Conservation (phyloP, 2,329 filamentous ascomycete species). For the Fusarium sarcochroum region DNA sequence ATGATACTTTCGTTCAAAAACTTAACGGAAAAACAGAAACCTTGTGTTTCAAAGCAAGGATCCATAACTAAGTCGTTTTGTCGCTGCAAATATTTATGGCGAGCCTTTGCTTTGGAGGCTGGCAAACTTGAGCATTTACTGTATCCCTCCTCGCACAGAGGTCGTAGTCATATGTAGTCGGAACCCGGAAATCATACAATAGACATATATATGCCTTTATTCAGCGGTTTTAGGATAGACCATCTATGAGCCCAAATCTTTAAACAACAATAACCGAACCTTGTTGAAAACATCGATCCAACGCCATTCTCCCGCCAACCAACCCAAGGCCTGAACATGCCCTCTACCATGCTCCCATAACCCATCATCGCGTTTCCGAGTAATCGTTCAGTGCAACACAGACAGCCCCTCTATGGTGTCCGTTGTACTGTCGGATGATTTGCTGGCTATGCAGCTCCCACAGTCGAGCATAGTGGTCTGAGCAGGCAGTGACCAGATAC, state of each 20-base stretch:
- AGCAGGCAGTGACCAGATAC: constrained; percentile 93
- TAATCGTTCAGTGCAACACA: constrained; percentile 95
- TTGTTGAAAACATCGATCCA: constrained; percentile 39
- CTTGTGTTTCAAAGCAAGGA: no score
- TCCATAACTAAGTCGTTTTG: no score
- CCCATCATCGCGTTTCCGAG: constrained; percentile 65
- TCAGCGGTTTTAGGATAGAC: constrained; percentile 3
- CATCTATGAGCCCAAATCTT: constrained; percentile 19
- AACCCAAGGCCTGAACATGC: constrained; percentile 16
- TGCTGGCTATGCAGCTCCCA: constrained; percentile 91
- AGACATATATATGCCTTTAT: background rate
- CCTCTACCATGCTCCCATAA: constrained; percentile 22
- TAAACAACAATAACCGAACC: constrained; percentile 21
- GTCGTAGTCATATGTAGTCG: background rate
- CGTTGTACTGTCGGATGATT: constrained; percentile 95
- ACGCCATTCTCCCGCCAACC: constrained; percentile 41
- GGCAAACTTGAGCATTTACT: no score
- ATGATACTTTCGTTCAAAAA: no score
- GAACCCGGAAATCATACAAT: background rate
- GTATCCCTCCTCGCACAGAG: background rate
- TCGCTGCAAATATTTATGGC: no score
- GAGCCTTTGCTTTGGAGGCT: no score
- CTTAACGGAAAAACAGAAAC: no score
- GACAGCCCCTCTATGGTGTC: constrained; percentile 91
- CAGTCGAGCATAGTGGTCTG: constrained; percentile 90